Evolutionary conservation across 139 green algal genomes (phyloP).

Genomic region (Chlorella sp.): DNA sequence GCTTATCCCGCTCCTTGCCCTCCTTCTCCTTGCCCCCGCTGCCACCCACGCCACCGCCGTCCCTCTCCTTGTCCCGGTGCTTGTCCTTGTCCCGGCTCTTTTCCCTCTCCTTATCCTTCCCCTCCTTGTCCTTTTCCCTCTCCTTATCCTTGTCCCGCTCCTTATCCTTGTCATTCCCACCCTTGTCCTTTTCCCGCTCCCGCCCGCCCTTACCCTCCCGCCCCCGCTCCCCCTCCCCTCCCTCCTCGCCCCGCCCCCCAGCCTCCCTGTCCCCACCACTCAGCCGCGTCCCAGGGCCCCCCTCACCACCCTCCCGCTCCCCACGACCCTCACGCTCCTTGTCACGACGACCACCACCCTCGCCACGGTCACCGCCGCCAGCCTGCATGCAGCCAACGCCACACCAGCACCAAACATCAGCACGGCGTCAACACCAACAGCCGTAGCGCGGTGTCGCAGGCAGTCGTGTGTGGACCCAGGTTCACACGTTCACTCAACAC

Average conservation of each 20-base stretch:
- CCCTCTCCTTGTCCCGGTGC: neutral
- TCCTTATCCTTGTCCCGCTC: neutral
- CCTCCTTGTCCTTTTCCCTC: neutral
- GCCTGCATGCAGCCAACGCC: neutral
- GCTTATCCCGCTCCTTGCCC: neutral
- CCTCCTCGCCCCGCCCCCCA: too few relatives aligned
- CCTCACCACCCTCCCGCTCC: neutral
- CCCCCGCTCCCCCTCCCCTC: neutral
- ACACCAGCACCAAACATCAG: neutral
- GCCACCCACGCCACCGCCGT: neutral
- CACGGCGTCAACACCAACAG: neutral
- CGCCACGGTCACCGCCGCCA: neutral
- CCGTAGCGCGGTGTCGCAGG: too few relatives aligned
- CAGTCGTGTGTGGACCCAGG: too few relatives aligned
- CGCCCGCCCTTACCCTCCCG: neutral
- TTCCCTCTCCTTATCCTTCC: neutral
- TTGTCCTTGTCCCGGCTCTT: neutral
- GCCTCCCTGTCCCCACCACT: neutral
- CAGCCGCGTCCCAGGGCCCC: too few relatives aligned
- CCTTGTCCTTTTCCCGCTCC: neutral
- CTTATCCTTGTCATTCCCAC: neutral
- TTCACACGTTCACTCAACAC: too few relatives aligned
- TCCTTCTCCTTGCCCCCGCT: neutral
- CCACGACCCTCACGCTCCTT: neutral
- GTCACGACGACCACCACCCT: neutral